Evolutionary conservation across 768 basidiomycete genomes (phyloP).

Genomic region (Podaxis mareebaensis): DNA sequence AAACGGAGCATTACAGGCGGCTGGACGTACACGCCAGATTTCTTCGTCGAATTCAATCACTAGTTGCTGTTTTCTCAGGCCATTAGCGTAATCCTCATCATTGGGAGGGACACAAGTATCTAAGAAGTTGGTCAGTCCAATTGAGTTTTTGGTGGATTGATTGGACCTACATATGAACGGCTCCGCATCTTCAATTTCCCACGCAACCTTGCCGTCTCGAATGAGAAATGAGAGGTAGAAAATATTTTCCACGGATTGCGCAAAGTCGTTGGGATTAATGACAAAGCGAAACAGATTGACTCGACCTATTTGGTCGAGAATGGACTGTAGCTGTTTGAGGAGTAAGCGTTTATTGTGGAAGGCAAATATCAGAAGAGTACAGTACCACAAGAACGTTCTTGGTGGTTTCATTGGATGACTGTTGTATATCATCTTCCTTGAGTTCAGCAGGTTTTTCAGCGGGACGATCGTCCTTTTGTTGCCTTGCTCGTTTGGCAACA

Average conservation of each 20-base stretch:
- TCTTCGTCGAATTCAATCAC: constrained; percentile 92
- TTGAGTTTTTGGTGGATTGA: not conserved
- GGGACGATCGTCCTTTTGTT: constrained; percentile 72
- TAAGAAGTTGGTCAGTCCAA: constrained; percentile 27
- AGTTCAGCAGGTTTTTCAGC: constrained; percentile 77
- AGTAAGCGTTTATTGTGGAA: not conserved
- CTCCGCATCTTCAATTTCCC: constrained; percentile 70
- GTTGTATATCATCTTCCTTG: constrained; percentile 77
- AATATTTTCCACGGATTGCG: constrained; percentile 94
- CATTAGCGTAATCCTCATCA: constrained; percentile 60
- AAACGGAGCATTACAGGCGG: not conserved
- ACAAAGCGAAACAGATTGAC: constrained; percentile 87
- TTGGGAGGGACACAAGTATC: constrained; percentile 66
- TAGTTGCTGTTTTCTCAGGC: constrained; percentile 77
- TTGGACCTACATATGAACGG: constrained; percentile 70
- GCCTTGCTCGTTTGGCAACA: constrained; percentile 57
- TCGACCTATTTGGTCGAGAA: constrained; percentile 47
- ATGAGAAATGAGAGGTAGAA: constrained; percentile 96
- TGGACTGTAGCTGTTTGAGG: constrained; percentile 53
- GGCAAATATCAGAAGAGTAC: constrained; percentile 4
- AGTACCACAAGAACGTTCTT: constrained; percentile 79
- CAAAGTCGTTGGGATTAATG: constrained; percentile 87
- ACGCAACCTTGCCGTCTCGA: constrained; percentile 76
- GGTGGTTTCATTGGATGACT: constrained; percentile 86
- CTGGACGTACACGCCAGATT: constrained; percentile 75